These are phyloP conservation scores for Coleophoma cylindrospora DNA, from an alignment of 2,329 filamentous ascomycete genomes.

Conservation along the genomic window DNA sequence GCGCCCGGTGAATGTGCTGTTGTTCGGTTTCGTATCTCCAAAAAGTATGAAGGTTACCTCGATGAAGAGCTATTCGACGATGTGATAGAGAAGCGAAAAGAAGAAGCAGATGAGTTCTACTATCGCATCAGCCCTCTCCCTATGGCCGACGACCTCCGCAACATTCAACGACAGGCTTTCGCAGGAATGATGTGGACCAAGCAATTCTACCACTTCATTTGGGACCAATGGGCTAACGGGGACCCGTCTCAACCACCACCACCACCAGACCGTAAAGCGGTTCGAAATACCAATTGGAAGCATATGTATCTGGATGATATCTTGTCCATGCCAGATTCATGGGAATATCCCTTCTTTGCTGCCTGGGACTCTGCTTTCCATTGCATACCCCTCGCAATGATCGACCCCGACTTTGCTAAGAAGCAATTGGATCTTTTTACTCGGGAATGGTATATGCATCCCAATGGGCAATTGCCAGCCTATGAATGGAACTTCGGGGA, in stretches of 20 bases:
- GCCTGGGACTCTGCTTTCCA: conserved; percentile 98
- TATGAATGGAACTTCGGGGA: conserved; percentile 98
- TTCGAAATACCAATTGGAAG: conserved; percentile 88
- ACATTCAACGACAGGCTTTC: conserved; percentile 91
- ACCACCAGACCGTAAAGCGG: conserved; percentile 69
- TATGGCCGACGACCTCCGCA: conserved; percentile 88
- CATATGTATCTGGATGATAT: conserved; percentile 95
- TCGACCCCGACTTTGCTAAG: conserved; percentile 96
- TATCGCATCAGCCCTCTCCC: conserved; percentile 87
- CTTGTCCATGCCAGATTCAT: conserved; percentile 95
- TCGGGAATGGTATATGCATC: conserved; percentile 98
- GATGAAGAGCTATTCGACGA: conserved; percentile 93
- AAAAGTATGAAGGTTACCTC: conserved; percentile 68
- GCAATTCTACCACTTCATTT: conserved; percentile 93
- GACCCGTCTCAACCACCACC: conserved; percentile 86
- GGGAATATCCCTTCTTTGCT: conserved; percentile 98
- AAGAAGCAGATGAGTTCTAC: conserved; percentile 97
- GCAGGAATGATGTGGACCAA: conserved; percentile 99
- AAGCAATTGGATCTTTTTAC: conserved; percentile 96
- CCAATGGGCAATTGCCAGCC: conserved; percentile 89
- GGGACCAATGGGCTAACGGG: conserved; percentile 96
- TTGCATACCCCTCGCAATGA: conserved; percentile 93
- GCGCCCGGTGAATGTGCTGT: conserved; percentile 90
- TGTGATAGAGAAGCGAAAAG: conserved; percentile 75
- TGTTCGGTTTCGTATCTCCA: conserved; percentile 84